Evolutionary conservation across 139 green algal species (phyloP), one percentile per base, ranked within the genome.

Genomic region (Coccomyxa sp.): DNA sequence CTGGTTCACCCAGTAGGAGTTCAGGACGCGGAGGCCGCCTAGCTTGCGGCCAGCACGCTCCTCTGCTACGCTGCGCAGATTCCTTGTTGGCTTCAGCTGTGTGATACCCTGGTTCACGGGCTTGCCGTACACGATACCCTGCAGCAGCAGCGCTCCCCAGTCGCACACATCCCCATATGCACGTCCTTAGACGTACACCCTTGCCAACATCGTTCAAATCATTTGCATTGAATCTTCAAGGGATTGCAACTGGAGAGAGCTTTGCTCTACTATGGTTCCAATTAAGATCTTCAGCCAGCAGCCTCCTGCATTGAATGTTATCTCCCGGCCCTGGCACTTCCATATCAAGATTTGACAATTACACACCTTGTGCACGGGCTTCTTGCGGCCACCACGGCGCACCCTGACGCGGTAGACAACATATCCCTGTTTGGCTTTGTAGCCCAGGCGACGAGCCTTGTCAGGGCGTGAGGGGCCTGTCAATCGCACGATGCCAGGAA

Each of bases 1-100:
- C 93, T 98, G 89, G 93, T 99, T 99, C 12, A 99, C 92, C 97
- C 97, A 99, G 92, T 99, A 99, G 1, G 93, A 98, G 95, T 99
- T 99, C 68, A 99, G 93, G 77, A 99, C 96, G 58, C 97, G 94
- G 82, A 99, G 94, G 77, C 91, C 94, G 58, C 95, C 96, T 80
- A 93, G 94, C 89, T 95, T 96, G 85, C 97, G 94, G 59, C 97
- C 97, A 32, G 95, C 95, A 25, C 96, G 94, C 94, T 99, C 97
- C 95, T 99, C 97, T 58, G 97, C 97, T 51, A 99, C 87, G 68
- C 84, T 93, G 23, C 89, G 89, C 87, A 97, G 92, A 94, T 99
- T 99, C 88, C 95, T 91, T 51, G 91, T 93, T 59, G 95, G 93
- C 94, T 99, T 99, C 68, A 99, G 92, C 93, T 98, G 92, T 15